Percentiles rank a stretch among this genome's conserved stretches.
phyloP scores from a whole-genome alignment of 2,329 filamentous ascomycete genomes.

The Fusarium sp. region DNA sequence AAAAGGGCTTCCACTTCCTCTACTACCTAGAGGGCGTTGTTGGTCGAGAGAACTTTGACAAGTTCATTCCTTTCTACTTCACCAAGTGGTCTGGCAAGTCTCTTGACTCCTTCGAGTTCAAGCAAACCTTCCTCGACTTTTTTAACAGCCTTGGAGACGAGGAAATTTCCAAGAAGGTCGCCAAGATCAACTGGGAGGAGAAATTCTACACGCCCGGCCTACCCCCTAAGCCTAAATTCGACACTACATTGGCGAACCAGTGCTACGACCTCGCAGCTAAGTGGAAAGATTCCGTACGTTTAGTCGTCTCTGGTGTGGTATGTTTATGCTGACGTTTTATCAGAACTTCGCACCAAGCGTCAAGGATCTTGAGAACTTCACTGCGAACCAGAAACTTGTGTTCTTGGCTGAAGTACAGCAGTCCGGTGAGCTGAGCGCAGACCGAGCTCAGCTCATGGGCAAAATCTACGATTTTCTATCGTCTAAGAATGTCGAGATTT shows the following conservation, averaged over 20 bases:
- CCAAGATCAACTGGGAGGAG: slow-evolving; percentile 86
- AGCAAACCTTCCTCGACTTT: slow-evolving; percentile 85
- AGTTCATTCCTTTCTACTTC: slow-evolving; percentile 97
- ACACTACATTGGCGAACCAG: slow-evolving; percentile 85
- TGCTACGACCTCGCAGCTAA: slow-evolving; percentile 86
- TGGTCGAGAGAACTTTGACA: slow-evolving; percentile 88
- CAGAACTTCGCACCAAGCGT: slow-evolving; percentile 72
- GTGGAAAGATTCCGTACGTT: slow-evolving; percentile 74
- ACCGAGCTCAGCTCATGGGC: slow-evolving; percentile 78
- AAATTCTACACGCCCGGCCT: slow-evolving; percentile 91
- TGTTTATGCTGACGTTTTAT: slow-evolving; percentile 43
- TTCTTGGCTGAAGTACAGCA: slow-evolving; percentile 85
- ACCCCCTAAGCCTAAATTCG: slow-evolving; percentile 90
- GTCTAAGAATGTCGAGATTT: slow-evolving; percentile 89
- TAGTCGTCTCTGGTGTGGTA: slow-evolving; percentile 33
- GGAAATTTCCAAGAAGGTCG: slow-evolving; percentile 72
- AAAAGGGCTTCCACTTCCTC: slow-evolving; percentile 95
- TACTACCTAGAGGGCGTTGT: slow-evolving; percentile 90
- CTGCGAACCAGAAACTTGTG: slow-evolving; percentile 89
- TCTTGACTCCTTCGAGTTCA: slow-evolving; percentile 95
- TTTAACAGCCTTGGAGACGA: slow-evolving; percentile 76
- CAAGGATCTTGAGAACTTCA: slow-evolving; percentile 79
- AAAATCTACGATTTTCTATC: slow-evolving; percentile 76
- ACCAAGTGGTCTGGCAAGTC: slow-evolving; percentile 85
- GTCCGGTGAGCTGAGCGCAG: slow-evolving; percentile 69